phyloP scores from a whole-genome alignment of 495 filamentous ascomycete genomes.

The Neurospora cerealis region DNA sequence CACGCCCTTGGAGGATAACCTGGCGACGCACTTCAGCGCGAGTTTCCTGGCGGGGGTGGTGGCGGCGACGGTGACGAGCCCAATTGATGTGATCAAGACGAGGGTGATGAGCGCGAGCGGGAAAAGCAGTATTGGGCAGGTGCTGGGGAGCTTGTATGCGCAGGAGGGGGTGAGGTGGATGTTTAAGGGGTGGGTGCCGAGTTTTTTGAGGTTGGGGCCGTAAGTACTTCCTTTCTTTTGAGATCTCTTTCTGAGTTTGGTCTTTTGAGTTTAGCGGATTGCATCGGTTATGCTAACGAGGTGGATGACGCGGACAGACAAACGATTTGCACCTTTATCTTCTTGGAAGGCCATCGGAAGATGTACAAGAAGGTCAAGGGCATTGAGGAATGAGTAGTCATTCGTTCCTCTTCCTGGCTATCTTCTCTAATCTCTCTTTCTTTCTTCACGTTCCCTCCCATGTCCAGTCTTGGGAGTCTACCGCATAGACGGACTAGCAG shows the following conservation, averaged over 20 bases:
- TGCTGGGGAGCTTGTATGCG: conserved; percentile 59
- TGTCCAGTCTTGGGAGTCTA: neutral
- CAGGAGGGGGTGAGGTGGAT: conserved; percentile 81
- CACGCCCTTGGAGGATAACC: conserved; percentile 61
- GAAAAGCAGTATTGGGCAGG: conserved; percentile 45
- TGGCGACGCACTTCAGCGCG: conserved; percentile 79
- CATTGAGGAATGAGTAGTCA: conserved; percentile 21
- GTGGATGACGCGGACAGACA: conserved; percentile 36
- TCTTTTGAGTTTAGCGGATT: neutral
- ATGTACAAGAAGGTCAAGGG: conserved; percentile 44
- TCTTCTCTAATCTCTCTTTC: neutral
- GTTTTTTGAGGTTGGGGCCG: conserved; percentile 80
- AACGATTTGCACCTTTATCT: conserved; percentile 91
- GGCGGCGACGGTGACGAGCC: conserved; percentile 88
- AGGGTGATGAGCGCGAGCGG: conserved; percentile 73
- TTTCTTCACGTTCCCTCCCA: neutral
- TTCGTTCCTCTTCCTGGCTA: neutral
- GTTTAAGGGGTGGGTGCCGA: conserved; percentile 97
- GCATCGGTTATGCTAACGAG: neutral
- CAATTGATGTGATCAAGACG: conserved; percentile 96
- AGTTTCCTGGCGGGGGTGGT: conserved; percentile 83
- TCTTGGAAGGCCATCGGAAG: conserved; percentile 86
- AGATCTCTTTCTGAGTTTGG: neutral
- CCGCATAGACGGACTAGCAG: neutral
- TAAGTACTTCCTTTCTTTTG: conserved; percentile 21